These are phyloP conservation scores for Cinnamomum chago DNA, from an alignment of 164 flowering plant genomes.

Conservation along the genomic window DNA sequence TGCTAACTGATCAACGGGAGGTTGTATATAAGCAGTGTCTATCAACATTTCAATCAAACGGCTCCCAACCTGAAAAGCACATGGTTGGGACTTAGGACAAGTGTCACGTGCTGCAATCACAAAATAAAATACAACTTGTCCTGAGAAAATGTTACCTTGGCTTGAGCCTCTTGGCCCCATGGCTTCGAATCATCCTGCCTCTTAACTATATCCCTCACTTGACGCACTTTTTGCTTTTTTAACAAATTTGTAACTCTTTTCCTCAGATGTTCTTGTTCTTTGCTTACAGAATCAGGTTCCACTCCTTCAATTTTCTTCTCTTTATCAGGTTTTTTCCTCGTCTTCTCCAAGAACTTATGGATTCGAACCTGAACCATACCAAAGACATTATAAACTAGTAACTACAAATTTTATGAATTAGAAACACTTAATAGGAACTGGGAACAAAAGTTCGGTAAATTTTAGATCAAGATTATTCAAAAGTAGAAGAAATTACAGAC, in stretches of 20 bases:
- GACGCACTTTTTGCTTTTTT: slow-evolving; percentile 61
- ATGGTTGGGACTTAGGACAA: slow-evolving; percentile 3
- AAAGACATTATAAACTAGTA: slow-evolving; percentile 6
- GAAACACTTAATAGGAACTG: background rate
- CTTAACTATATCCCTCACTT: slow-evolving; percentile 54
- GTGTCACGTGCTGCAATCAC: background rate
- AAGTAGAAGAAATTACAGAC: background rate
- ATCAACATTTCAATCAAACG: slow-evolving; percentile 77
- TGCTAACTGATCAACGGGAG: slow-evolving; percentile 62
- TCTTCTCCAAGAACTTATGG: slow-evolving; percentile 65
- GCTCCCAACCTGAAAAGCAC: slow-evolving; percentile 69
- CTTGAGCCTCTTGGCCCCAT: slow-evolving; percentile 64
- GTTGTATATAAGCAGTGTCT: slow-evolving; percentile 81
- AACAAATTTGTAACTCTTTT: slow-evolving; percentile 58
- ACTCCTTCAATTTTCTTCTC: slow-evolving; percentile 18
- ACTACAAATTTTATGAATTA: background rate
- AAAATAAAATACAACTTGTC: background rate
- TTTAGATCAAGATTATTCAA: too few relatives aligned
- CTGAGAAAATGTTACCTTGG: slow-evolving; percentile 48
- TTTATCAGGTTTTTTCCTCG: slow-evolving; percentile 37
- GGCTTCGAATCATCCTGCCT: slow-evolving; percentile 51
- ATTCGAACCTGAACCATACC: slow-evolving; percentile 64
- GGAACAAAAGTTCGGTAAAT: background rate
- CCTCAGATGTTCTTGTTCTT: slow-evolving; percentile 46
- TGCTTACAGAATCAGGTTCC: slow-evolving; percentile 23